Percentiles rank a stretch among this genome's conserved stretches.
Conservation (phyloP, 306 rosid genomes). For the Glycine soja region DNA sequence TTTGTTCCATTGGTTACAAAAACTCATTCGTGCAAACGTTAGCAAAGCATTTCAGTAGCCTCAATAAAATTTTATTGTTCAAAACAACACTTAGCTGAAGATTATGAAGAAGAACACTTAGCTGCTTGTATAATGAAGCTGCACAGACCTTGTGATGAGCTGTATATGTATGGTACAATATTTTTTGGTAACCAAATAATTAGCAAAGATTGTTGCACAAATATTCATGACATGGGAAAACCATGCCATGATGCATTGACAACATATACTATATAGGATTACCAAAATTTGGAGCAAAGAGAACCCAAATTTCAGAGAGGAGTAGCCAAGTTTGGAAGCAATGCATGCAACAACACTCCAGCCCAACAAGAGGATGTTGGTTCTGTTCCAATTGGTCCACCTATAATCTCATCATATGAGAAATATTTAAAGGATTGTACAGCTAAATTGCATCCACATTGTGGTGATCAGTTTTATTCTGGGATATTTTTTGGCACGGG, state of each 20-base stretch:
- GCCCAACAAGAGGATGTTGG: no score
- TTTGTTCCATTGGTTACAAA: neutral
- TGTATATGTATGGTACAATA: neutral
- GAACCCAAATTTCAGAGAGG: neutral
- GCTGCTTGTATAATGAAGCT: neutral
- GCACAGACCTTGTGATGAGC: neutral
- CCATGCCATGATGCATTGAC: neutral
- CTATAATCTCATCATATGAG: neutral
- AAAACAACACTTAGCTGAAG: no score
- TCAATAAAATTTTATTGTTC: neutral
- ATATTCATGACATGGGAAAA: slow-evolving; percentile 3
- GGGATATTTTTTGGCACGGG: neutral
- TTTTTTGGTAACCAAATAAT: neutral
- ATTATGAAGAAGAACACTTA: neutral
- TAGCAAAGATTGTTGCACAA: neutral
- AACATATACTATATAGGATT: neutral
- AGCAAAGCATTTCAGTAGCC: neutral
- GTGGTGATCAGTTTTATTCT: neutral
- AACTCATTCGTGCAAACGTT: neutral
- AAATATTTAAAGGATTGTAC: neutral
- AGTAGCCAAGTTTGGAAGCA: neutral
- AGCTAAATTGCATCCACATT: neutral
- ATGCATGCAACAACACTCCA: neutral
- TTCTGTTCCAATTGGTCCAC: neutral
- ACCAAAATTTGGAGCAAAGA: neutral